Percentiles rank a stretch among this genome's conserved stretches.
These are phyloP conservation scores for Aurifilum marmelostoma DNA, from an alignment of 2,329 filamentous ascomycete species.

Conservation along the genomic window DNA sequence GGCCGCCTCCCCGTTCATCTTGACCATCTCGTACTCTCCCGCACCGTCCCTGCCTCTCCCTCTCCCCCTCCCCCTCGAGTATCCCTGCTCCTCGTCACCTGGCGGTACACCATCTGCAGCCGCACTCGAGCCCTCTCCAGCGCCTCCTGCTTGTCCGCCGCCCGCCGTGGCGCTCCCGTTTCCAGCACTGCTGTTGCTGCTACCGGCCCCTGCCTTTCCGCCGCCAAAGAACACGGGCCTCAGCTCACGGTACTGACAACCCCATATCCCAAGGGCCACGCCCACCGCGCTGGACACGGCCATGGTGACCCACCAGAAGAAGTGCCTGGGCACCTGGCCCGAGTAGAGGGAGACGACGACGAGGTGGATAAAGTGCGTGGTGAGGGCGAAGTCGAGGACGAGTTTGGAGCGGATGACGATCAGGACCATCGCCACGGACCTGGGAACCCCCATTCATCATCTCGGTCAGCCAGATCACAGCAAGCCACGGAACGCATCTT, in stretches of 20 bases:
- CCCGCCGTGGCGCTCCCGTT: constrained; percentile 30
- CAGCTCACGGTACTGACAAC: constrained; percentile 87
- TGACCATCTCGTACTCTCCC: constrained; percentile 69
- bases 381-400: constrained; percentile 91
- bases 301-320: constrained; percentile 83
- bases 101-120: constrained; percentile 32
- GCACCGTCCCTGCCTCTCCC: constrained; percentile 58
- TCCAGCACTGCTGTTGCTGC: constrained; percentile 31
- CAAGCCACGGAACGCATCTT: neutral
- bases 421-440: constrained; percentile 80
- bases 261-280: constrained; percentile 78
- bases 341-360: constrained; percentile 70
- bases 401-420: constrained; percentile 89
- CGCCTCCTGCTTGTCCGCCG: neutral
- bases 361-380: constrained; percentile 56
- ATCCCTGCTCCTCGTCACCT: constrained; percentile 54
- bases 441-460: constrained; percentile 43
- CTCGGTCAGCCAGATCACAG: constrained; percentile 5
- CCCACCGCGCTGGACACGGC: constrained; percentile 48
- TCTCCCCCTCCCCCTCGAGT: constrained; percentile 52
- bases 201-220: constrained; percentile 50
- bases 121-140: constrained; percentile 27
- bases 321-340: constrained; percentile 72
- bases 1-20: constrained; percentile 44
- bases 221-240: constrained; percentile 85